These are phyloP conservation scores for Erysimum pusillum DNA, from an alignment of 441 rosid genomes.

Conservation along the genomic window DNA sequence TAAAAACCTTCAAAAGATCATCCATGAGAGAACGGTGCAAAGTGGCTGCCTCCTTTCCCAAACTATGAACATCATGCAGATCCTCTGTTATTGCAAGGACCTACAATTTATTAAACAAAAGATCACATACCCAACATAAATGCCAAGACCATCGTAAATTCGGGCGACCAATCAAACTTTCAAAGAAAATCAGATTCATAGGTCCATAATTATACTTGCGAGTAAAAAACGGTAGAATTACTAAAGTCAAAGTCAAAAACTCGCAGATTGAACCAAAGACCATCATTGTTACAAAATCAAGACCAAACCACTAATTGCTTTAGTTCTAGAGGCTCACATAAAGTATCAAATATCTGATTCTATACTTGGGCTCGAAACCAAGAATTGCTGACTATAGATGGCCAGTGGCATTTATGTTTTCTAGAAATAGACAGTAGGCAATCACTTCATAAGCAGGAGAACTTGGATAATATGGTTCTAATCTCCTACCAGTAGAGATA, in stretches of 20 bases:
- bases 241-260: neutral
- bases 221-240: neutral
- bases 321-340: conserved; percentile 24
- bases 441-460: conserved; percentile 24
- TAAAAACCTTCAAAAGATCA: conserved; percentile 80
- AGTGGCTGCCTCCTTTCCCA: conserved; percentile 92
- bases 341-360: conserved; percentile 23
- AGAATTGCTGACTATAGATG: conserved; percentile 17
- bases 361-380: conserved; percentile 10
- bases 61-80: conserved; percentile 86
- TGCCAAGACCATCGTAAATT: conserved; percentile 21
- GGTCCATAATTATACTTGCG: conserved; percentile 13
- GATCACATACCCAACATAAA: conserved; percentile 39
- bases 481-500: conserved; percentile 23
- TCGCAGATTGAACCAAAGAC: conserved; percentile 12
- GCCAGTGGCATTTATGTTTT: conserved; percentile 2
- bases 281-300: conserved; percentile 18
- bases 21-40: conserved; percentile 80
- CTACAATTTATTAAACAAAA: conserved; percentile 54
- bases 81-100: conserved; percentile 93
- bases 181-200: conserved; percentile 9
- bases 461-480: conserved; percentile 11
- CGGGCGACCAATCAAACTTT: conserved; percentile 14
- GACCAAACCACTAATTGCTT: conserved; percentile 15
- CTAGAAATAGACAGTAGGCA: neutral